A percentile compares a stretch with the other conserved stretches of the same genome.
Conservation (phyloP, 2,329 filamentous ascomycete species). For the Aspergillus sp. region DNA sequence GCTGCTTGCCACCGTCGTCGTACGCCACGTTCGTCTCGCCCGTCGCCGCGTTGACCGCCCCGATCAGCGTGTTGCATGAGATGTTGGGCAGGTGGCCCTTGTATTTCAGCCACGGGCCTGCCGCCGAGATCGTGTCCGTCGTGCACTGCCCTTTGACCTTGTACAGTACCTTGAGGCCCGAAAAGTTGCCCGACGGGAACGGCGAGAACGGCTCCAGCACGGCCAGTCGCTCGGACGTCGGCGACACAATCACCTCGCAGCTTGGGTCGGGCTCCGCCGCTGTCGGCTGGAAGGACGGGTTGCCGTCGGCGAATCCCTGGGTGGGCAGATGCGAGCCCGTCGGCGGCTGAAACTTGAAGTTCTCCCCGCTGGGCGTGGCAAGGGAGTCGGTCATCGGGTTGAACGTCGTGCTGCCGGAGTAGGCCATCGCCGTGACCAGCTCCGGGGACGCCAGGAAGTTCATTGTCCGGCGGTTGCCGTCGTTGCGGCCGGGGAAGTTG, state of each 20-base stretch:
- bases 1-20: constrained; percentile 65
- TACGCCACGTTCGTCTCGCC: constrained; percentile 88
- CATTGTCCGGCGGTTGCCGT: constrained; percentile 94
- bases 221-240: constrained; percentile 81
- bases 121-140: constrained; percentile 95
- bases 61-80: constrained; percentile 92
- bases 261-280: constrained; percentile 62
- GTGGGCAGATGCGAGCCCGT: constrained; percentile 52
- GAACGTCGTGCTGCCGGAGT: constrained; percentile 85
- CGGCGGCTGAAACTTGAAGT: constrained; percentile 78
- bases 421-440: constrained; percentile 91
- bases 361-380: constrained; percentile 65
- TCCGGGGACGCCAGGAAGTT: constrained; percentile 97
- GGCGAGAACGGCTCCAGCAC: constrained; percentile 80
- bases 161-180: constrained; percentile 75
- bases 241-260: constrained; percentile 67
- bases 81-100: constrained; percentile 99
- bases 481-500: constrained; percentile 94
- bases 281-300: constrained; percentile 62
- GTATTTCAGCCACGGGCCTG: constrained; percentile 97
- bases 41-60: constrained; percentile 83
- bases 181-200: constrained; percentile 69
- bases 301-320: constrained; percentile 72
- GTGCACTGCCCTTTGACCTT: constrained; percentile 98
- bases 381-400: constrained; percentile 88